Base-by-base conservation (phyloP, 2,329 filamentous ascomycete species). In the Hypoxylon sp. region DNA sequence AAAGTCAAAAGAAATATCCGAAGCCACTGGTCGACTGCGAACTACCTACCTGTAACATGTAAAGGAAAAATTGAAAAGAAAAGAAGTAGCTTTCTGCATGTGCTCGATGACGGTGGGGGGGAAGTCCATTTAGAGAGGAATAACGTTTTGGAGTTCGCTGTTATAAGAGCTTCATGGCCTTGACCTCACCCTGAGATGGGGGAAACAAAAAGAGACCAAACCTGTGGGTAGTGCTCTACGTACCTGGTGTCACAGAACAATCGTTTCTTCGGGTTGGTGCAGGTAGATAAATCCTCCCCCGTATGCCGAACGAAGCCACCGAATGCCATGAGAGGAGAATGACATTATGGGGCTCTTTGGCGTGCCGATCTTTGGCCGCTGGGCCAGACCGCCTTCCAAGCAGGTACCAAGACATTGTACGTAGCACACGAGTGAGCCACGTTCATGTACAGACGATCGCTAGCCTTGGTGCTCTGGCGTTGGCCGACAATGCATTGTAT, bases 361-460 rank as follows among this genome's bases (percentile, higher is more conserved):
- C 65, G 62, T 68, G 69, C 49, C 61, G 68, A 72, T 73, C 67
- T 49, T 54, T 57, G 46, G 52, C 55, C 33, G 58, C 44, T 61
- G 61, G 67, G 60, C 67, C 40, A 70, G 68, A 68, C 66, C 68
- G 62, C 65, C 62, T n/a, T 57, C 49, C 44, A 66, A 63, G 55
- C 44, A 65, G 64, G 52, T 64, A 68, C 61, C 54, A 53, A 65
- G 60, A 65, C 58, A 64, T 61, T 22, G 56, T 42, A 49, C 30
- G 66, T 67, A 55, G 50, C 64, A 69, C 67, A 69, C 67, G 52
- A 65, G 55, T 38, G 58, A 38, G 63, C 63, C 66, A 69, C 56
- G 60, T 66, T 66, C 57, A 42, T 56, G 61, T 65, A 55, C 40
- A 65, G 54, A 46, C 64, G 56, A 66, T 60, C 44, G 49, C 33